These are phyloP conservation scores for Ceratobasidium sp. DNA, from an alignment of 1,284 basidiomycete species.

Conservation along the genomic window DNA sequence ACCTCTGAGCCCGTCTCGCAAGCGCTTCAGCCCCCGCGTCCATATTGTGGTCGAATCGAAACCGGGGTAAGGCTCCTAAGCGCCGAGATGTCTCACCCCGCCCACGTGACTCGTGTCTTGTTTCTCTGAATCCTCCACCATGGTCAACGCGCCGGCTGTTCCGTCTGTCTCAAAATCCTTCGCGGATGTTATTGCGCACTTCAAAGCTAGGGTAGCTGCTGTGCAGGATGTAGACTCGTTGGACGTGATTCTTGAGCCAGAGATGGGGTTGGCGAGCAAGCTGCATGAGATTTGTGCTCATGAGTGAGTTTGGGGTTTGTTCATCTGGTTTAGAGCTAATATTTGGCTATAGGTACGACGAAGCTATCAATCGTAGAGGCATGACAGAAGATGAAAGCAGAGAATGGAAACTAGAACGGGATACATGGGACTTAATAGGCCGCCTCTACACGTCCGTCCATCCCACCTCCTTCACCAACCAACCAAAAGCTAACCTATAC, in stretches of 20 bases:
- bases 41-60: constrained; percentile 9
- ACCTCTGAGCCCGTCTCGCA: constrained; percentile 37
- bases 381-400: constrained; percentile 68
- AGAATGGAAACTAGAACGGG: constrained; percentile 76
- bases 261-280: constrained; percentile 75
- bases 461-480: constrained; percentile 59
- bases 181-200: constrained; percentile 41
- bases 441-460: constrained; percentile 62
- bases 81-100: neutral
- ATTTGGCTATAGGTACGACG: constrained; percentile 62
- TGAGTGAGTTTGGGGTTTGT: constrained; percentile 63
- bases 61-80: too few relatives aligned
- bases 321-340: neutral
- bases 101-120: neutral
- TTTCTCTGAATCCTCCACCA: neutral
- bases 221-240: constrained; percentile 53
- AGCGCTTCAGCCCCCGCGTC: constrained; percentile 34
- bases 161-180: constrained; percentile 37
- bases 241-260: constrained; percentile 70
- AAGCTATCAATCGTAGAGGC: constrained; percentile 63
- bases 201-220: constrained; percentile 11
- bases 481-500: constrained; percentile 10
- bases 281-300: constrained; percentile 73
- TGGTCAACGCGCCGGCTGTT: constrained; percentile 5
- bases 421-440: constrained; percentile 85